Evolutionary conservation across 2,329 filamentous ascomycete species (phyloP), one percentile per base, ranked within the genome.

Genomic region (Cercospora sesami): DNA sequence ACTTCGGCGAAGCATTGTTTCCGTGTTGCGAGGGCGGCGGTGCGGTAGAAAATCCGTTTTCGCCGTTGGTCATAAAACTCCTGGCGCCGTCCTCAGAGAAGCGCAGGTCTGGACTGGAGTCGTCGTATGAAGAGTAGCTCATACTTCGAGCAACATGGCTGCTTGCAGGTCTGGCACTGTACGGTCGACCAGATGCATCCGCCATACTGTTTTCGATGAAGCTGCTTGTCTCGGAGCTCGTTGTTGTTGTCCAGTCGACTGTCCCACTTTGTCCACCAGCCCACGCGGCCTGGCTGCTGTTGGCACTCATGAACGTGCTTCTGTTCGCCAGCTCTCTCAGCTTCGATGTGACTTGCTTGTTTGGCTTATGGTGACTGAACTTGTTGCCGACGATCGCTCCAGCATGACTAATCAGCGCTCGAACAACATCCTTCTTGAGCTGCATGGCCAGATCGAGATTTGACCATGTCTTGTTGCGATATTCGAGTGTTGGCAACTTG

Each of bases 391-490:
- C 93, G 73, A 99, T 97, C 66, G 95, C 93, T 39, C 95, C 95
- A 0, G 94, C 94, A 77, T 99, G 95, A 1, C 92, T 95, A 75
- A 99, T 96, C 57, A 99, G 85, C 0, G 95, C 94, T 76, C 93
- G 92, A 77, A 97, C 92, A 67, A 98, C 91, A 58, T 96, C 94
- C 78, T 94, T 96, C 82, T 99, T 98, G 64, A 99, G 85, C 14
- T 93, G 91, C 59, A 98, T 85, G 0, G 94, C 94, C 9, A 99
- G 87, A 76, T 99, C 95, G 6, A 99, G 86, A 78, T 98, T 99
- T 6, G 93, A 97, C 95, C 95, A 99, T 8, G 94, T 98, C 84
- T 99, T 99, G 85, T 99, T 99, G 71, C 93, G 89, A 82, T 97
- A 98, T 79, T 99, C 95, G 58, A 99, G 89, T 2, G 91, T 91